Evolutionary conservation across 768 basidiomycete species (phyloP).

Genomic region (Sarcodon aspratus): DNA sequence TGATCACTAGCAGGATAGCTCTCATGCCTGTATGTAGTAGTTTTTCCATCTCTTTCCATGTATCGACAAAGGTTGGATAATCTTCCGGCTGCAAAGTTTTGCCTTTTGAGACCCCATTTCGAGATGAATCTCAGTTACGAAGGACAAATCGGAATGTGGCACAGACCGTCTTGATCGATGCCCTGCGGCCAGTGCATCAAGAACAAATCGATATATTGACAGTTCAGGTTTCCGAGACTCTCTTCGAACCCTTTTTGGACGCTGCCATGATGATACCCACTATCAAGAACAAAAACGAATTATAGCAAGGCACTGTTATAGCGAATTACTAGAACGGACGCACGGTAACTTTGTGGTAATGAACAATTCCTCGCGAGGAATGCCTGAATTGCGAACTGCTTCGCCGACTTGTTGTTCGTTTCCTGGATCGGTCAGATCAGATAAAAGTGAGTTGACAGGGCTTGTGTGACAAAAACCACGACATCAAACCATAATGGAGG

Average conservation of each 20-base stretch:
- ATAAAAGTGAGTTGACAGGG: too few relatives aligned
- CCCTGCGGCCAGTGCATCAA: too few relatives aligned
- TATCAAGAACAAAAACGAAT: conserved; percentile 1
- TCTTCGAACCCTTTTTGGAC: conserved; percentile 18
- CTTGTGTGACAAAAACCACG: too few relatives aligned
- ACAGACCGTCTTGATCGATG: too few relatives aligned
- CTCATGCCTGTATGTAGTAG: conserved; percentile 21
- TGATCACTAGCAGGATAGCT: too few relatives aligned
- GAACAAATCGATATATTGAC: conserved; percentile 19
- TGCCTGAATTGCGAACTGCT: conserved; percentile 31
- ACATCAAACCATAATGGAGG: too few relatives aligned
- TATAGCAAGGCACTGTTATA: too few relatives aligned
- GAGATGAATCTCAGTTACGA: conserved; percentile 22
- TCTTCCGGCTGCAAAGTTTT: conserved; percentile 6
- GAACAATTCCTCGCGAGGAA: conserved; percentile 28
- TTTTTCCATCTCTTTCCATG: conserved; percentile 29
- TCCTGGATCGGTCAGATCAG: background rate
- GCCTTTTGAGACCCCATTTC: background rate
- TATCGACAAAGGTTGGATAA: conserved; percentile 20
- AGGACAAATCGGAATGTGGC: background rate
- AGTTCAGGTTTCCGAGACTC: conserved; percentile 14
- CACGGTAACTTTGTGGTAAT: conserved; percentile 11
- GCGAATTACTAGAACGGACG: background rate
- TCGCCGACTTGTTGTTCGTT: background rate
- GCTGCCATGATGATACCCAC: conserved; percentile 25